Evolutionary conservation across 106 monocot species (phyloP), one percentile per base, ranked within the genome.

Genomic region (Hemerocallis citrina): DNA sequence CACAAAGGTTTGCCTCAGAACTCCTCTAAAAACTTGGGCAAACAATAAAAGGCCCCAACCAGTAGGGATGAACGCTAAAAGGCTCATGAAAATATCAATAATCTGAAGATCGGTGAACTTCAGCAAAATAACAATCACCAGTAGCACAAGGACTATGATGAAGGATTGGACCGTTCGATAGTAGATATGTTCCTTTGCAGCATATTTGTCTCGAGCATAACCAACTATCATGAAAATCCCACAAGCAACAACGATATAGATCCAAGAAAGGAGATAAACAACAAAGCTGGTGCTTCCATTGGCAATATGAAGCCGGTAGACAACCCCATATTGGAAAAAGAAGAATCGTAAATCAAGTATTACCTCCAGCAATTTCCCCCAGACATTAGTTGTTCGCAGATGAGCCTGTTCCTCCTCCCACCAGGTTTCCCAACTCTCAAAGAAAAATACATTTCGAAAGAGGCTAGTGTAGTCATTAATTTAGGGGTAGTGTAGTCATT

Each of bases 341-440:
- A 94, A 94, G 70, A 63, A 94, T 1, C 94, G 76, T 7, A 94
- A 67, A 68, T 94, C 86, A 7, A 94, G 72, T 62, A 94, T 38
- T 57, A 86, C 68, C 77, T 94, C 94, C 61, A 89, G 16, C 22
- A 83, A 7, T 62, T 85, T 85, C 11, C 94, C 93, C 82, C 82
- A 94, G 55, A 85, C 45, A 44, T 85, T 89, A 59, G 89, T 94
- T 32, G 76, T 89, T 59, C 83, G 74, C 48, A 94, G 72, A 78
- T 94, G 89, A 75, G 77, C 85, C 33, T 81, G 78, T 41, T 94
- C 89, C 33, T 94, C 94, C 33, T 94, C 68, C 94, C 94, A 94
- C 94, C 94, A 94, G 10, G 64, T 75, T 68, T 94, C 94, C 94
- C 94, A 94, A n/a, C 59, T 59, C 15, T 59, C 37, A 24, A n/a